A percentile compares a stretch with the other conserved stretches of the same genome.
Conservation (phyloP, 495 filamentous ascomycete species). For the Durotheca rogersii region DNA sequence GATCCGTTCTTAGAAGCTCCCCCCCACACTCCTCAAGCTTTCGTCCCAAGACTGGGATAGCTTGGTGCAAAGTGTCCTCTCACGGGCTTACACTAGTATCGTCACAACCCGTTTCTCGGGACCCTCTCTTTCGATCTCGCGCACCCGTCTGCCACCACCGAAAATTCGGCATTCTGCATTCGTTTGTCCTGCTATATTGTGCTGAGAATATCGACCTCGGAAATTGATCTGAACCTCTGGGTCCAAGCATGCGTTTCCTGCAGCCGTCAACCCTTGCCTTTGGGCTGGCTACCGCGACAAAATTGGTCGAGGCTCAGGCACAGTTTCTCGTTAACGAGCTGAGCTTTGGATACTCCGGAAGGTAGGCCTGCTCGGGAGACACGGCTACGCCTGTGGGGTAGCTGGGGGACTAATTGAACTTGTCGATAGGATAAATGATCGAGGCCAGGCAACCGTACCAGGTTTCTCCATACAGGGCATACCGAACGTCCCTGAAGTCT, state of each 20-base stretch:
- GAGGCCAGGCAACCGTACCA: constrained; percentile 40
- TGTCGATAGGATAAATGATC: constrained; percentile 47
- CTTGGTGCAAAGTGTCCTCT: constrained; percentile 40
- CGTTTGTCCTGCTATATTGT: constrained; percentile 6
- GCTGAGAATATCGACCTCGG: constrained; percentile 3
- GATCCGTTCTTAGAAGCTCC: constrained; percentile 14
- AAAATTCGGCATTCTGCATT: constrained; percentile 15
- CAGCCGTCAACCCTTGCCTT: constrained; percentile 40
- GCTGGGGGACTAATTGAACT: too few species aligned
- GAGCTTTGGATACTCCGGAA: constrained; percentile 75
- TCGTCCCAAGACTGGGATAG: constrained; percentile 15
- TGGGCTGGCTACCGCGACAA: constrained; percentile 48
- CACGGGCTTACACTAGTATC: constrained; percentile 3
- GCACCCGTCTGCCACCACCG: constrained; percentile 1
- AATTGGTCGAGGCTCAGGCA: constrained; percentile 58
- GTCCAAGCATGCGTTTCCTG: constrained; percentile 44
- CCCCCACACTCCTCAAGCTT: constrained; percentile 26
- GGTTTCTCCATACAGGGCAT: constrained; percentile 70
- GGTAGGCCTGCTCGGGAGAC: constrained; percentile 46
- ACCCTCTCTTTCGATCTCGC: constrained; percentile 4
- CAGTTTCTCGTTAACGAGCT: constrained; percentile 59
- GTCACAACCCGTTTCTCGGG: constrained; percentile 10
- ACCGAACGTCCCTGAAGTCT: constrained; percentile 67
- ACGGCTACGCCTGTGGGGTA: constrained; percentile 14
- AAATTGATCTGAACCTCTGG: constrained; percentile 2